Conservation (phyloP, 345 rosid genomes). For the Trapa bicornis region DNA sequence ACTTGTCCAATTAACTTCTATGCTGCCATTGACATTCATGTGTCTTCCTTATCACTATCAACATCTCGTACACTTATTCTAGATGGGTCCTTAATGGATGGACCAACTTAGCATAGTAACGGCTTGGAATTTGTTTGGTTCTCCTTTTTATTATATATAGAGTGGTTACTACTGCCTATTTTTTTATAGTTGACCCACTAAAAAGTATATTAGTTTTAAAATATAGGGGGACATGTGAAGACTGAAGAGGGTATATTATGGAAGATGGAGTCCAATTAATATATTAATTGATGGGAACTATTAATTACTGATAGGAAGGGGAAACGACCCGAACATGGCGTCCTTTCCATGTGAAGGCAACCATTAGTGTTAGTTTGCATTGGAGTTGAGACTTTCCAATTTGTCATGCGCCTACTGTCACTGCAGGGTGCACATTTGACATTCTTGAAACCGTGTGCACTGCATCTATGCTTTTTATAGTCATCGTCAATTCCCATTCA, state of each 20-base stretch:
- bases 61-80: no score
- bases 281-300: neutral
- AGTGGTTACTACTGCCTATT: no score
- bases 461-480: neutral
- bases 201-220: no score
- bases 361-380: no score
- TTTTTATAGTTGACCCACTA: no score
- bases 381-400: neutral
- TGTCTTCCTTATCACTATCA: no score
- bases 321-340: neutral
- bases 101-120: no score
- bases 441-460: slow-evolving; percentile 3
- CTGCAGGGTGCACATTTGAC: neutral
- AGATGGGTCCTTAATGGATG: no score
- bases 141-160: no score
- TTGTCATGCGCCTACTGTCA: neutral
- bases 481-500: neutral
- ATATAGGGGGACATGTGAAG: neutral
- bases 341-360: neutral
- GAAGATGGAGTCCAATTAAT: neutral
- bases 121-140: no score
- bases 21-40: no score
- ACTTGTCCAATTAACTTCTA: no score
- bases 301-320: neutral
- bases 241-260: neutral